Evolutionary conservation across 176 grass and related monocot genomes (phyloP).

Genomic region (Luzula sylvatica): DNA sequence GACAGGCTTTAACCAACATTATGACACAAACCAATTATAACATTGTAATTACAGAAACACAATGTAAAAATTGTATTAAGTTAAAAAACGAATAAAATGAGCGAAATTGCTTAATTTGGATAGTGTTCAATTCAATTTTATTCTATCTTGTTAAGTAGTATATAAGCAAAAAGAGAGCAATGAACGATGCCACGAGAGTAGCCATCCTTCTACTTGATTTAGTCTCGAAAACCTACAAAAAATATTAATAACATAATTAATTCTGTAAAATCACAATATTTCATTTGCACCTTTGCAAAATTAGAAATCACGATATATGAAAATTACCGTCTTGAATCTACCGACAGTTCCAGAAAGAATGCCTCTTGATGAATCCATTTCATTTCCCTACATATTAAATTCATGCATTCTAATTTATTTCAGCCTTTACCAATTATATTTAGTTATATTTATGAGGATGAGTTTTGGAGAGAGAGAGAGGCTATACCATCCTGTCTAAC

Average conservation of each 20-base stretch:
- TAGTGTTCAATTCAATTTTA: no score
- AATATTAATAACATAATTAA: not conserved
- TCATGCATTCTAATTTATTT: no score
- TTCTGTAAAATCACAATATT: not conserved
- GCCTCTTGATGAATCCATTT: constrained; percentile 94
- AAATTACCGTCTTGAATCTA: constrained; percentile 80
- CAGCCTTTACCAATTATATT: no score
- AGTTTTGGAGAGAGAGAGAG: not conserved
- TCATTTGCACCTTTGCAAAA: not conserved
- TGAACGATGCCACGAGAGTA: constrained; percentile 73
- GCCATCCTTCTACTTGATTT: constrained; percentile 94
- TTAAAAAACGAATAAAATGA: no score
- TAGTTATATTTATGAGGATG: no score
- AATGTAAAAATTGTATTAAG: no score
- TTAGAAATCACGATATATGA: not conserved
- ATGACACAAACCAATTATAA: no score
- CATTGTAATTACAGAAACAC: no score
- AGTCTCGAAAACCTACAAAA: constrained; percentile 63
- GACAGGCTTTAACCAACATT: no score
- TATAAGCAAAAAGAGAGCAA: constrained; percentile 71
- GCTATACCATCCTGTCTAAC: constrained; percentile 77
- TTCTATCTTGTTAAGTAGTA: constrained; percentile 88
- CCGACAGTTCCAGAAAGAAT: constrained; percentile 92
- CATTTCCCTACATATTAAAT: constrained; percentile 51
- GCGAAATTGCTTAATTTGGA: no score